A percentile compares a stretch with the other conserved stretches of the same genome.
Conservation (phyloP, 441 rosid species). For the Hura crepitans region DNA sequence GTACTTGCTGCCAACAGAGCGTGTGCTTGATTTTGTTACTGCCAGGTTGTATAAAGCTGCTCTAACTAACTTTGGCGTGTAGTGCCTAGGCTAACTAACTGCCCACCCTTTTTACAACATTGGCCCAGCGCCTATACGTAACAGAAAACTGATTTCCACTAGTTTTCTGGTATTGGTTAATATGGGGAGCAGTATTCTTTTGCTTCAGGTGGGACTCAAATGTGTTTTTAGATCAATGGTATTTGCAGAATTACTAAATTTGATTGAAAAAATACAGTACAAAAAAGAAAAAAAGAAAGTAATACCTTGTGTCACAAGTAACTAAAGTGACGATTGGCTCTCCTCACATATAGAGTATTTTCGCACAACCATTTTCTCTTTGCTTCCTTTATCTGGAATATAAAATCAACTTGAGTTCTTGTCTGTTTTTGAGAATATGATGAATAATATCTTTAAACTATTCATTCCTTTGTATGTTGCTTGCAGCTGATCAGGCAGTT, state of each 20-base stretch:
- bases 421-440: background rate
- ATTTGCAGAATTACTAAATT: background rate
- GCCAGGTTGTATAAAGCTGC: too few relatives aligned
- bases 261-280: background rate
- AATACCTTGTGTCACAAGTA: background rate
- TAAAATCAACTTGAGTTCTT: background rate
- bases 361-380: background rate
- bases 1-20: too few relatives aligned
- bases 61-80: too few relatives aligned
- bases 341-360: background rate
- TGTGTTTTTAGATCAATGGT: background rate
- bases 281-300: background rate
- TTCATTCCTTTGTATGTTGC: background rate
- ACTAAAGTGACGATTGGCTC: background rate
- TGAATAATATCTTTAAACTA: background rate
- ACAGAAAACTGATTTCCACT: background rate
- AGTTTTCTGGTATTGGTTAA: background rate
- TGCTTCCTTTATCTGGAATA: background rate
- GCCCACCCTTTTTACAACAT: too few relatives aligned
- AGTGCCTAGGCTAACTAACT: too few relatives aligned
- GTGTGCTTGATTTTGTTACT: too few relatives aligned
- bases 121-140: too few relatives aligned
- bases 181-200: background rate
- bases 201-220: background rate
- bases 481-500: conserved; percentile 66